Base-by-base conservation (phyloP, 2,329 filamentous ascomycete genomes). In the Fusarium nisikadoi region DNA sequence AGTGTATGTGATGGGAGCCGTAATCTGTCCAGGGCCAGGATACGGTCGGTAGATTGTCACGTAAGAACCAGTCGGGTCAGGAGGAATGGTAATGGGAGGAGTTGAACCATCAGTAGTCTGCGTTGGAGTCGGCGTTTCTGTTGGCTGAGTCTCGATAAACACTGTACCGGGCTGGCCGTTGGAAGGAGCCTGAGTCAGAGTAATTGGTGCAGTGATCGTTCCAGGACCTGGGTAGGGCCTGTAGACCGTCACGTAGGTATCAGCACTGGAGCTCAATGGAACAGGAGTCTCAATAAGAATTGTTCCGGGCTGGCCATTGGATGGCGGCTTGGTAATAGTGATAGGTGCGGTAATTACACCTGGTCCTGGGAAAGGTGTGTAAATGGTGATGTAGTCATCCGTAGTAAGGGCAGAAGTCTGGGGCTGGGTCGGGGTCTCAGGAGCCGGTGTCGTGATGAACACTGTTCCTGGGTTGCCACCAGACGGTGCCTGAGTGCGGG, bases 151-250 rank as follows among this genome's bases (percentile, higher is more conserved):
- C 43, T 72, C 70, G 27, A 72, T 72, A 9, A 72, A 73, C 4
- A 72, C 45, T 5, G 70, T 72, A 8, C 70, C 70, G 14, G 70
- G 70, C n/a, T 71, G 66, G 10, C 70, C 70, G 27, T 70, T 70
- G 2, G 62, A 46, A 16, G 70, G 70, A 50, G 62, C 43, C 33
- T 69, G 66, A 8, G 70, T 73, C 41, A 73, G 29, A 10, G 70
- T 72, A 6, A 72, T 68, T 31, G 70, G 70, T 12, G 62, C 70
- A 20, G 70, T 60, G n/a, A 72, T 72, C 12, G 66, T 46, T 5
- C 57, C 68, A 50, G 70, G 61, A 6, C 70, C 70, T 23, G 70
- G 62, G n/a, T 73, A 66, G 8, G 66, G 70, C 19, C 70, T 56
- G 13, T 72, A 73, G 25, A 72, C 54, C 23, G 70, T 72, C 25